A percentile compares a stretch with the other conserved stretches of the same genome.
These are phyloP conservation scores for Monosporascus sp. DNA, from an alignment of 2,329 filamentous ascomycete species.

Conservation along the genomic window DNA sequence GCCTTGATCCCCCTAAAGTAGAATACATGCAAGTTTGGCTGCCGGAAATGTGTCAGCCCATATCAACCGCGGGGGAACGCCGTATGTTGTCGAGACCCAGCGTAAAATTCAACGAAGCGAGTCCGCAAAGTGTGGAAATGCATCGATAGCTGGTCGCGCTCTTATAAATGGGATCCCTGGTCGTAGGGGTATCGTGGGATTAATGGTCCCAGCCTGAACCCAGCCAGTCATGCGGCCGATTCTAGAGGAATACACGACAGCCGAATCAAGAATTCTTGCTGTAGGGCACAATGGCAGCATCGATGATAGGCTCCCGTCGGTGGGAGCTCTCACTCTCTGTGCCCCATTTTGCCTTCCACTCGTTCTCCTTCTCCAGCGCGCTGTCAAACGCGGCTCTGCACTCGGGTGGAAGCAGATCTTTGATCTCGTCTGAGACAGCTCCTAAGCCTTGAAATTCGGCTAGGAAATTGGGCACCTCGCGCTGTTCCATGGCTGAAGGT, in stretches of 20 bases:
- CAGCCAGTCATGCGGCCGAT: too few species aligned
- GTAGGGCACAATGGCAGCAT: conserved; percentile 60
- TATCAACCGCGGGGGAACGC: too few species aligned
- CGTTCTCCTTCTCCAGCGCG: conserved; percentile 56
- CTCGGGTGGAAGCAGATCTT: conserved; percentile 60
- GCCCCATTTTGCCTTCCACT: conserved; percentile 73
- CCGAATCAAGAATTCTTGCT: conserved; percentile 28
- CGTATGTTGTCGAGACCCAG: too few species aligned
- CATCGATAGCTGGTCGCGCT: too few species aligned
- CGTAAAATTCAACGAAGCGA: too few species aligned
- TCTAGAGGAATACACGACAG: neutral
- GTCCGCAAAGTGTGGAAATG: too few species aligned
- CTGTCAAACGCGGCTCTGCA: conserved; percentile 69
- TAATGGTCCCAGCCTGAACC: too few species aligned
- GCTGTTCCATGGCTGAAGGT: conserved; percentile 37
- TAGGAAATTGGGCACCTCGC: conserved; percentile 41
- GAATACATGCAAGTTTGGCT: too few species aligned
- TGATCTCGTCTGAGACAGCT: conserved; percentile 60
- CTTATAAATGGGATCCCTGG: too few species aligned
- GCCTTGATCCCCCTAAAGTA: too few species aligned
- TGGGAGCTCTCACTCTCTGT: conserved; percentile 56
- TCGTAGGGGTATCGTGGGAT: too few species aligned
- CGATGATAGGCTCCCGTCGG: conserved; percentile 50
- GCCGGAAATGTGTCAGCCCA: too few species aligned
- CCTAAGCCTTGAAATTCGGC: conserved; percentile 54